Percentiles rank a stretch among this genome's conserved stretches.
Conservation (phyloP, 2,329 filamentous ascomycete genomes). For the Pezicula neosporulosa region DNA sequence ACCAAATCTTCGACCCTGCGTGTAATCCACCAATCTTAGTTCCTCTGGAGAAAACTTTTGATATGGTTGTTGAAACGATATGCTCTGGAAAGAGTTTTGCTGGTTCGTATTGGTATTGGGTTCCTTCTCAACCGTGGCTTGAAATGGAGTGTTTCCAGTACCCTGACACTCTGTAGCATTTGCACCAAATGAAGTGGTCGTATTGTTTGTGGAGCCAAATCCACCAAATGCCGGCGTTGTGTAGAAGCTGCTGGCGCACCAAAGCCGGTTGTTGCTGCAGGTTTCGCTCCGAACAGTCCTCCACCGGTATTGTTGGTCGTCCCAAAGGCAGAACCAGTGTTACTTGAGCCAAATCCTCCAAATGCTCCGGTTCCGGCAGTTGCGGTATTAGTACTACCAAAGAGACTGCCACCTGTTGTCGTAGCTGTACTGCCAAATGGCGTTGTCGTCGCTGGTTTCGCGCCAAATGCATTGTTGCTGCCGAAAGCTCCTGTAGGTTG, state of each 20-base stretch:
- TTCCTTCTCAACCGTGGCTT: conserved; percentile 72
- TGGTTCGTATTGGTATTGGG: conserved; percentile 47
- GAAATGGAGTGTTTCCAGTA: conserved; percentile 67
- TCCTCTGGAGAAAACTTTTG: conserved; percentile 90
- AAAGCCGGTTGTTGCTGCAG: conserved; percentile 21
- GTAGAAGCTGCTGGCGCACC: conserved; percentile 11
- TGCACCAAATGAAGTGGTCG: conserved; percentile 23
- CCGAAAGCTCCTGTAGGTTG: conserved; percentile 38
- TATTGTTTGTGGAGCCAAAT: conserved; percentile 19
- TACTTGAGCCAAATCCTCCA: conserved; percentile 40
- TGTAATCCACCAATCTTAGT: conserved; percentile 80
- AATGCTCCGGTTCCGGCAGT: conserved; percentile 25
- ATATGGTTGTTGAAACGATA: conserved; percentile 76
- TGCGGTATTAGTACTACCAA: conserved; percentile 37
- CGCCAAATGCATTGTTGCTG: conserved; percentile 28
- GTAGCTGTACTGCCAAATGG: conserved; percentile 30
- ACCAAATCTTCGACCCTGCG: conserved; percentile 78
- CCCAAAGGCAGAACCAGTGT: conserved; percentile 8
- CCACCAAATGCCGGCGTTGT: conserved; percentile 18
- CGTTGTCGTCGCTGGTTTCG: conserved; percentile 26
- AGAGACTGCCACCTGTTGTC: conserved; percentile 46
- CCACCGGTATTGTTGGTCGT: too few relatives aligned
- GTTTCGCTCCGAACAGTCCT: too few relatives aligned
- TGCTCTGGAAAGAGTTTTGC: conserved; percentile 70
- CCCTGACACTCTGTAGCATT: conserved; percentile 60